These are phyloP conservation scores for Suhomyces kilbournensis DNA, from an alignment of 805 yeast genomes.

Conservation along the genomic window DNA sequence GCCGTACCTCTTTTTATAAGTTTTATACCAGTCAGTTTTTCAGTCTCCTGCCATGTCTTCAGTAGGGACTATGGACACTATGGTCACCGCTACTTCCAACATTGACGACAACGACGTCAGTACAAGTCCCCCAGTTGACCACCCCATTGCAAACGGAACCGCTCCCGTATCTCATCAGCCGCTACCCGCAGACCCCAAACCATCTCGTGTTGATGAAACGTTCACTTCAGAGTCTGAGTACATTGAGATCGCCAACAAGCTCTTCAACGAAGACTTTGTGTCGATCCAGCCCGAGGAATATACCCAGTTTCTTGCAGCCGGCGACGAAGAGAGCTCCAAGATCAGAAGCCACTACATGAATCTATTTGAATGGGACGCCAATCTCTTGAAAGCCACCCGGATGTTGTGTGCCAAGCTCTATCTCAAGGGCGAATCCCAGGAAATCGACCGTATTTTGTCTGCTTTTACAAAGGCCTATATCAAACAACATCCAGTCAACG, in stretches of 20 bases:
- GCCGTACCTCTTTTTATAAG: background rate
- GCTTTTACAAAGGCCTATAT: conserved; percentile 66
- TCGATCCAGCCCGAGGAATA: conserved; percentile 44
- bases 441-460: conserved; percentile 70
- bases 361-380: conserved; percentile 45
- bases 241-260: conserved; percentile 33
- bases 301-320: conserved; percentile 39
- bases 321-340: conserved; percentile 36
- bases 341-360: conserved; percentile 47
- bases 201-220: background rate
- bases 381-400: conserved; percentile 56
- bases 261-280: conserved; percentile 40
- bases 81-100: conserved; percentile 10
- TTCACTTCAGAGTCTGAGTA: conserved; percentile 16
- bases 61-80: conserved; percentile 11
- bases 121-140: background rate
- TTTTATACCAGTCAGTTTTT: background rate
- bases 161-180: background rate
- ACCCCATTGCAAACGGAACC: background rate
- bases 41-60: conserved; percentile 7
- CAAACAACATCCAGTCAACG: conserved; percentile 44
- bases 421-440: conserved; percentile 79
- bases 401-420: conserved; percentile 62
- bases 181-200: background rate
- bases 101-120: background rate